phyloP scores from a whole-genome alignment of 2,329 filamentous ascomycete species.

The Furcasterigmium sp. region DNA sequence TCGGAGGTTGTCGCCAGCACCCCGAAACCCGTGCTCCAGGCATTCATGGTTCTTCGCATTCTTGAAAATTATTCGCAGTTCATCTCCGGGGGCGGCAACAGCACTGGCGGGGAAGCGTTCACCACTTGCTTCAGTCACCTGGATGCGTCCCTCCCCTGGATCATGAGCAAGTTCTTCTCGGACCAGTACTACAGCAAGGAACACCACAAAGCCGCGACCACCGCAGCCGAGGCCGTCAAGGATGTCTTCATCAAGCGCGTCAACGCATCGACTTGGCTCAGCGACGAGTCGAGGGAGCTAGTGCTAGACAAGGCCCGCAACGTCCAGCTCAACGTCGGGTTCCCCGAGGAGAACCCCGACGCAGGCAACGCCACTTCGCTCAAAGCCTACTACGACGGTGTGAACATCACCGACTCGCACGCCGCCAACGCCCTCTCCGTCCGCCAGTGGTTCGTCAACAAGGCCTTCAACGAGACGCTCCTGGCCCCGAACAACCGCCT shows the following conservation, averaged over 20 bases:
- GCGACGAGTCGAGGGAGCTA: background rate
- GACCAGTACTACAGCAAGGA: background rate
- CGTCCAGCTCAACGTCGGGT: background rate
- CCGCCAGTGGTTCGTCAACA: conserved; percentile 13
- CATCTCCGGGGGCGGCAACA: background rate
- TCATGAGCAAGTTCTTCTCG: background rate
- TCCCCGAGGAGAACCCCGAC: conserved; percentile 45
- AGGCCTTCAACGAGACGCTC: conserved; percentile 41
- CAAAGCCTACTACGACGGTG: conserved; percentile 47
- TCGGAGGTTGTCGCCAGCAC: background rate
- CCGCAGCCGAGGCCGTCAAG: background rate
- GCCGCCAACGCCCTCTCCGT: conserved; percentile 54
- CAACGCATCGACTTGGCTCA: background rate
- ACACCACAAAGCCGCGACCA: background rate
- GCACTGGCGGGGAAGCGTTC: too few relatives aligned
- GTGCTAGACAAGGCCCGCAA: background rate
- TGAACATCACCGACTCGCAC: conserved; percentile 46
- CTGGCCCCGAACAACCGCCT: conserved; percentile 55
- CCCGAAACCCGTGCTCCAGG: background rate
- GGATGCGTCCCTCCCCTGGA: background rate
- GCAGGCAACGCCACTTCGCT: conserved; percentile 53
- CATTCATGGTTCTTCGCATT: background rate
- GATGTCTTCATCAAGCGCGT: background rate
- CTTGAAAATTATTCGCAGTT: background rate
- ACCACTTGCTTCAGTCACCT: background rate